These are phyloP conservation scores for Agaricus subrufescens DNA, from an alignment of 768 basidiomycete genomes.

Conservation along the genomic window DNA sequence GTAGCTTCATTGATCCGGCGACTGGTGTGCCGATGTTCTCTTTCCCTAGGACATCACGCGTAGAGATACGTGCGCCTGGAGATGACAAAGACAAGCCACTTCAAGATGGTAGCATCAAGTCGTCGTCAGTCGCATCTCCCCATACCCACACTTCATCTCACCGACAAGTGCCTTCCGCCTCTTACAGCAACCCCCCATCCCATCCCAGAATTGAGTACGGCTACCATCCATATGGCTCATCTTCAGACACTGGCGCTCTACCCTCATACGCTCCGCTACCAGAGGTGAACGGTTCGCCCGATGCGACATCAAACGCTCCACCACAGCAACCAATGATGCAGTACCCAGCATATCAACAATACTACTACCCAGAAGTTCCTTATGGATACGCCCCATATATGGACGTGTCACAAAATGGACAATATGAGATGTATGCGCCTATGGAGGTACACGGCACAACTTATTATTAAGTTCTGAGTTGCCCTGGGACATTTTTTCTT, in stretches of 20 bases:
- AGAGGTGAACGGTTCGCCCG: constrained; percentile 18
- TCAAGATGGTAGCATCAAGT: constrained; percentile 21
- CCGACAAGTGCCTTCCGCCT: constrained; percentile 46
- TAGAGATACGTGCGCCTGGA: constrained; percentile 70
- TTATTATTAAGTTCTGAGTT: constrained; percentile 38
- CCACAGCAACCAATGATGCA: constrained; percentile 36
- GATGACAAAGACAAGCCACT: constrained; percentile 23
- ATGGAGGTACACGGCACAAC: constrained; percentile 6
- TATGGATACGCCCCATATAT: constrained; percentile 65
- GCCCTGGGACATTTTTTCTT: constrained; percentile 53
- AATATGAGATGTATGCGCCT: constrained; percentile 56
- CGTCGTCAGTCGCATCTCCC: constrained; percentile 17
- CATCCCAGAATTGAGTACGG: constrained; percentile 22
- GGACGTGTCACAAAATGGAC: constrained; percentile 61
- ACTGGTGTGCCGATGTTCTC: constrained; percentile 71
- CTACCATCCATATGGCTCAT: constrained; percentile 19
- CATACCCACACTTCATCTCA: constrained; percentile 28
- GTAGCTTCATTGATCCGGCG: constrained; percentile 59
- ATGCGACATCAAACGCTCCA: constrained; percentile 21
- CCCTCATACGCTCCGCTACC: constrained; percentile 23
- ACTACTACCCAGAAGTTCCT: constrained; percentile 63
- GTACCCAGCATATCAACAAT: constrained; percentile 59
- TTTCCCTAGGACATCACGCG: constrained; percentile 65
- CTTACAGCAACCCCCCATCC: constrained; percentile 39
- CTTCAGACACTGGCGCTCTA: constrained; percentile 19